Conservation (phyloP, 495 filamentous ascomycete species). For the Aspergillus funiculosus region DNA sequence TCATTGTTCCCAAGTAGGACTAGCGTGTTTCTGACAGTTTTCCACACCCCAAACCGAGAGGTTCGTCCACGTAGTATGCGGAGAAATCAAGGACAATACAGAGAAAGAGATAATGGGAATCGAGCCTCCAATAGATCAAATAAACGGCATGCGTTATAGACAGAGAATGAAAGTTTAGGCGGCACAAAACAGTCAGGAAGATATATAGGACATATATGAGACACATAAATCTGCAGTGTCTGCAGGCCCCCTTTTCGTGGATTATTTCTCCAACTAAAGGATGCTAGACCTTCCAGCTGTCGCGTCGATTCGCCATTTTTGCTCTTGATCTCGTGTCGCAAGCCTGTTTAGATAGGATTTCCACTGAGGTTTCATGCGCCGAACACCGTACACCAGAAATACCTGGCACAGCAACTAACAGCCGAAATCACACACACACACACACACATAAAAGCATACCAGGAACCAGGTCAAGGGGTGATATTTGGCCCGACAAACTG, state of each 20-base stretch:
- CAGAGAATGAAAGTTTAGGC: constrained; percentile 2
- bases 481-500: constrained; percentile 5
- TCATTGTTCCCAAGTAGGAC: no score
- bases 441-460: constrained; percentile 17
- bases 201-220: constrained; percentile 13
- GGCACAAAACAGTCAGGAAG: background rate
- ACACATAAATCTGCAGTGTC: no score
- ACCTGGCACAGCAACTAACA: constrained; percentile 21
- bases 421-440: constrained; percentile 27
- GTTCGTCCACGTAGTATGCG: no score
- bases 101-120: constrained; percentile 10
- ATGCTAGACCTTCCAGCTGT: constrained; percentile 2
- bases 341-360: constrained; percentile 13
- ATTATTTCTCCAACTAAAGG: constrained; percentile 8
- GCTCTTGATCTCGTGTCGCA: constrained; percentile 18
- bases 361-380: constrained; percentile 22
- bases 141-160: background rate
- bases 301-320: constrained; percentile 13
- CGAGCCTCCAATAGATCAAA: background rate
- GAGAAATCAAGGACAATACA: no score
- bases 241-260: no score
- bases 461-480: constrained; percentile 10
- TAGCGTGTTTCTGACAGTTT: no score
- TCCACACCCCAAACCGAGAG: no score
- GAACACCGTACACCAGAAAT: constrained; percentile 24